Percentiles rank a stretch among this genome's conserved stretches.
These are phyloP conservation scores for Citrus trifoliata DNA, from an alignment of 345 rosid genomes.

Conservation along the genomic window DNA sequence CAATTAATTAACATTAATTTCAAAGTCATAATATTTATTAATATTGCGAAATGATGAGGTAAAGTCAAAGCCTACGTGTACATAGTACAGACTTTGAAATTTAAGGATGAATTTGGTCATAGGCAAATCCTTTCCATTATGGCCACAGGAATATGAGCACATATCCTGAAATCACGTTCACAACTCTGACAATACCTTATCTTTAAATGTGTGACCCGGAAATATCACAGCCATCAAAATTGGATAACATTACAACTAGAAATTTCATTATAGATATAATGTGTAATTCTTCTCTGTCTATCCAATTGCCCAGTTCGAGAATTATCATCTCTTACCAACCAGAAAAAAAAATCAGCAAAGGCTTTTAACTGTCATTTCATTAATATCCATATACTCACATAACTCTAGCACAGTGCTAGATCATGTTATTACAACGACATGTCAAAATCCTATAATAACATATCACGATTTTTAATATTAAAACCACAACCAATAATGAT, in stretches of 20 bases:
- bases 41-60: no score
- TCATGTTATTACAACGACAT: neutral
- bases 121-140: neutral
- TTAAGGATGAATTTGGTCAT: neutral
- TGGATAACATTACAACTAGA: slow-evolving; percentile 11
- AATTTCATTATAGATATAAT: neutral
- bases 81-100: neutral
- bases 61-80: neutral
- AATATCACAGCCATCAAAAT: slow-evolving; percentile 13
- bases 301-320: neutral
- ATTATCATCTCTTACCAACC: neutral
- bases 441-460: neutral
- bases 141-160: neutral
- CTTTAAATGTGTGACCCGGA: slow-evolving; percentile 10
- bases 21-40: no score
- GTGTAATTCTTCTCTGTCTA: neutral
- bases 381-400: neutral
- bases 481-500: neutral
- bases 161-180: neutral
- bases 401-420: neutral
- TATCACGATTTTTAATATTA: neutral
- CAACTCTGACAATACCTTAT: slow-evolving; percentile 22
- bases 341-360: neutral
- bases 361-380: neutral
- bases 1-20: neutral